These are phyloP conservation scores for Picea glauca DNA, from an alignment of 75 land plant genomes.

Conservation along the genomic window DNA sequence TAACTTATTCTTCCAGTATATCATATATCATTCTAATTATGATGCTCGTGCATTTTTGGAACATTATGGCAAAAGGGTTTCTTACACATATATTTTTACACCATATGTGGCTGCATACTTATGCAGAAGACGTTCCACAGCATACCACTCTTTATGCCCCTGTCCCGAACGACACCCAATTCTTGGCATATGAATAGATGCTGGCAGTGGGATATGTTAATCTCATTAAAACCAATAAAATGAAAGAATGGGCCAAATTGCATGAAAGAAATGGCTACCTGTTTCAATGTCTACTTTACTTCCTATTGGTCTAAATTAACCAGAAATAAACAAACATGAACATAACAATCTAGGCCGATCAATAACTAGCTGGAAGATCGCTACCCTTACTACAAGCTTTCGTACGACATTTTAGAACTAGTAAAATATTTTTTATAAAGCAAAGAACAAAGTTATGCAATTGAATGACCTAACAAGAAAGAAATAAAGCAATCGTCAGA, in stretches of 20 bases:
- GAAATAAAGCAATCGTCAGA: too few relatives aligned
- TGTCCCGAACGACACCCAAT: conserved; percentile 64
- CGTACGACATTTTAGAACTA: too few relatives aligned
- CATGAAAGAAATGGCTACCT: neutral
- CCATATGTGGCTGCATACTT: conserved; percentile 69
- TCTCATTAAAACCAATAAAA: neutral
- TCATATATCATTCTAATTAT: neutral
- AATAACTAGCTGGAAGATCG: too few relatives aligned
- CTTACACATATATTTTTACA: conserved; percentile 77
- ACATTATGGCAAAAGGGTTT: neutral
- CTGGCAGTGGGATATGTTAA: conserved; percentile 23
- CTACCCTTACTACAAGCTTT: too few relatives aligned
- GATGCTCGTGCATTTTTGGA: neutral
- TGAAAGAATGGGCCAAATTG: neutral
- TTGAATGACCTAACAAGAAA: too few relatives aligned
- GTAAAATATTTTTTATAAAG: too few relatives aligned
- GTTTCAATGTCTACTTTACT: neutral
- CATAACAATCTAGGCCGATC: too few relatives aligned
- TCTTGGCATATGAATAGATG: conserved; percentile 90
- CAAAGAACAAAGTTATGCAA: too few relatives aligned
- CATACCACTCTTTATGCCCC: conserved; percentile 69
- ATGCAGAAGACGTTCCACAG: conserved; percentile 74
- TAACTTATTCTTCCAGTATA: neutral
- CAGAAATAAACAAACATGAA: too few relatives aligned
- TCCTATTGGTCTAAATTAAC: too few relatives aligned